Conservation (phyloP, 441 rosid genomes). For the Erodium moschatum region DNA sequence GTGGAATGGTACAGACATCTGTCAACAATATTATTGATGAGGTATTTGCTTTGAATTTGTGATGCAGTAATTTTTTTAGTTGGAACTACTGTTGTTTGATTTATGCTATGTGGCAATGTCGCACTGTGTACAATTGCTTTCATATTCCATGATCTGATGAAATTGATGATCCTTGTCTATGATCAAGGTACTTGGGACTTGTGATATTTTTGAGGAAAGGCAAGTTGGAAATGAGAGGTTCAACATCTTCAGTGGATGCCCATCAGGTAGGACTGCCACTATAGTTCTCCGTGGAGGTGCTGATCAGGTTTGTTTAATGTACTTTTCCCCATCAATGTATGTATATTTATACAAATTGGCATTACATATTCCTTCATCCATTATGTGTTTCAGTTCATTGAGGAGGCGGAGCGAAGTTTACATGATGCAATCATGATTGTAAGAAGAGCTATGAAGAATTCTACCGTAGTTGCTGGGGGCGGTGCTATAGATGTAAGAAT, state of each 20-base stretch:
- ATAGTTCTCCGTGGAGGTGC: slow-evolving; percentile 99
- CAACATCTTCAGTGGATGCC: slow-evolving; percentile 97
- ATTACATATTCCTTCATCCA: slow-evolving; percentile 1
- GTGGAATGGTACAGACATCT: slow-evolving; percentile 93
- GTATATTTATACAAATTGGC: neutral
- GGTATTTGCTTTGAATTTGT: slow-evolving; percentile 29
- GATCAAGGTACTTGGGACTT: slow-evolving; percentile 83
- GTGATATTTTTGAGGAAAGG: slow-evolving; percentile 88
- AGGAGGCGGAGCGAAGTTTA: slow-evolving; percentile 98
- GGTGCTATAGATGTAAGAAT: slow-evolving; percentile 95
- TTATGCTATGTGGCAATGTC: neutral
- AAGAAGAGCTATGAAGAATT: slow-evolving; percentile 91
- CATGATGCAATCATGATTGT: slow-evolving; percentile 99
- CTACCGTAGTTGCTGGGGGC: slow-evolving; percentile 98
- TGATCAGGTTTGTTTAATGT: slow-evolving; percentile 67
- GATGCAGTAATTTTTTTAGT: neutral
- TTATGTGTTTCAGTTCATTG: slow-evolving; percentile 64
- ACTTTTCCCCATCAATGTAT: neutral
- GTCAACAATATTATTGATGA: slow-evolving; percentile 84
- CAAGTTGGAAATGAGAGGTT: slow-evolving; percentile 99
- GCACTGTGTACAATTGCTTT: neutral
- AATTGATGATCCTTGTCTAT: slow-evolving; percentile 19
- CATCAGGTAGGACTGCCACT: slow-evolving; percentile 83
- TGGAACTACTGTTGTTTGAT: neutral
- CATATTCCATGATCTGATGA: neutral